Base-by-base conservation (phyloP, 116 monocot genomes). In the Cymodocea nodosa region DNA sequence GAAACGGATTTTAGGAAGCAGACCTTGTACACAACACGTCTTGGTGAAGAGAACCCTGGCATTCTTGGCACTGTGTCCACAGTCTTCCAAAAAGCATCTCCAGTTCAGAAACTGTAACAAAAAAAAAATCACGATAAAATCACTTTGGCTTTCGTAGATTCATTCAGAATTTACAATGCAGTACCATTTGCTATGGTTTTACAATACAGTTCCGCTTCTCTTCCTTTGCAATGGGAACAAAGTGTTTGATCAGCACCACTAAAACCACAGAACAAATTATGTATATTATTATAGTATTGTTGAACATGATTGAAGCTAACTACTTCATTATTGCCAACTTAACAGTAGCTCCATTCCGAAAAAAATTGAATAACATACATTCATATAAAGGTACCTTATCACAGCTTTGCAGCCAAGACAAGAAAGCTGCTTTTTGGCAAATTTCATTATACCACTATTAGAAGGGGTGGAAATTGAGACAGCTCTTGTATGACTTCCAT, bases 51-150 rank as follows among this genome's bases (percentile, higher is more conserved):
- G 95, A 95, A 61, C 95, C 95, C 76, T 95, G 95, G 63, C 95
- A 95, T 51, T 95, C 95, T 76, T 95, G 95, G 66, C 95, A 95
- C 50, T 95, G 95, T 20, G 95, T 95, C 95, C 95, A 95, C 55
- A 95, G 64, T 75, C 79, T 85, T 63, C 95, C 95, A 73, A 95
- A 95, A 66, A 90, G 79, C 60, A 68, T 70, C 78, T 95, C 95
- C 59, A 95, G 73, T 6, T 95, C 95, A 40, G 85, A 65, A 50
- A 95, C 94, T 95, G 63, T 49, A 81, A 56, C 22, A 18, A 50
- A 66, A 24, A 17, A 67, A 52, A 64, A 52, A 50, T 19, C 30
- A 19, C 7, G 49, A 37, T 30, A 20, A 66, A 4, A 67, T 36
- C 37, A 30, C 30, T 30, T 30, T 30, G 30, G 30, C 30, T 30